Percentiles rank a stretch among this genome's conserved stretches.
phyloP scores from a whole-genome alignment of 139 green algal genomes.

The Edaphochlamys debaryana region DNA sequence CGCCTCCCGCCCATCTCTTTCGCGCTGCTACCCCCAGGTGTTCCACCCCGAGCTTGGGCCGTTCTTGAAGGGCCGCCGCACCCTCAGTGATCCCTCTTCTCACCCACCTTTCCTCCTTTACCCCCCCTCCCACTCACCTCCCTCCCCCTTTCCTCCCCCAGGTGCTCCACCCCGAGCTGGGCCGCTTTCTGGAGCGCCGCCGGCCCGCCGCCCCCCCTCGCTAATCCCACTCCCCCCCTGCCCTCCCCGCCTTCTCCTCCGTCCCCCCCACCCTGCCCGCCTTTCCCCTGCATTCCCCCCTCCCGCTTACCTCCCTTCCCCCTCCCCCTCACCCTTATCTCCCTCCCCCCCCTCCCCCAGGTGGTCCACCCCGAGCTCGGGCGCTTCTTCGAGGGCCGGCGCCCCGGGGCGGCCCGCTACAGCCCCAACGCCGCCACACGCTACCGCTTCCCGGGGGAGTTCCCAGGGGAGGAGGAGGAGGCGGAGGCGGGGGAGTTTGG shows the following conservation, averaged over 20 bases:
- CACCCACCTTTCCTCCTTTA: too few relatives aligned
- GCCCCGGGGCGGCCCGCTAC: not conserved
- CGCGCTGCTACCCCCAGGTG: not conserved
- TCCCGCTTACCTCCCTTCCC: not conserved
- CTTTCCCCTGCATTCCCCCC: too few relatives aligned
- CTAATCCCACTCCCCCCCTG: not conserved
- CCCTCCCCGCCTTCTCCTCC: not conserved
- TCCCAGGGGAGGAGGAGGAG: not conserved
- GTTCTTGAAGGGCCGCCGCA: not conserved
- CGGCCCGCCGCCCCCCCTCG: too few relatives aligned
- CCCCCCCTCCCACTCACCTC: too few relatives aligned
- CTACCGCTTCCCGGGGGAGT: conserved; percentile 19
- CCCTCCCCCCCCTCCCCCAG: not conserved
- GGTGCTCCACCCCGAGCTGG: too few relatives aligned
- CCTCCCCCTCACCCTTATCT: not conserved
- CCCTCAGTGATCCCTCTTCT: too few relatives aligned
- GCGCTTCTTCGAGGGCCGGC: not conserved
- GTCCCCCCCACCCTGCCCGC: not conserved
- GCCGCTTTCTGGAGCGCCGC: too few relatives aligned
- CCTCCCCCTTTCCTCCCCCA: too few relatives aligned
- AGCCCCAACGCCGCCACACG: not conserved
- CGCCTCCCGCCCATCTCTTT: not conserved
- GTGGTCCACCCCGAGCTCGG: conserved; percentile 33
- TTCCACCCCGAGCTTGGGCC: conserved; percentile 25
- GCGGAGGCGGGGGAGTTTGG: not conserved